Base-by-base conservation (phyloP, 352 stramenopile species). In the Pythium vanterpoolii region DNA sequence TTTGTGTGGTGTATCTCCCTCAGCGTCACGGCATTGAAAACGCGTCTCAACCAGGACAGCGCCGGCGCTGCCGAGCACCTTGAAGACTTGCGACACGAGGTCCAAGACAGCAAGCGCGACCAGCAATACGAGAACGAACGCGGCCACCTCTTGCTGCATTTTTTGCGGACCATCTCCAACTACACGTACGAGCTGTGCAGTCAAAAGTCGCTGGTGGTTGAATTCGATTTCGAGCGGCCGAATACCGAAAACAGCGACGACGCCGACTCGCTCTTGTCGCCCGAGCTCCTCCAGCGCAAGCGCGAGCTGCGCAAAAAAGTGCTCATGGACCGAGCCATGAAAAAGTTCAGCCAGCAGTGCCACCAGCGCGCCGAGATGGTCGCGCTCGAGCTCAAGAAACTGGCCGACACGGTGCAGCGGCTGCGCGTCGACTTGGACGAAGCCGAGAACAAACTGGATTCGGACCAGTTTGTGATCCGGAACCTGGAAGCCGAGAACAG, bases 11-110 rank as follows among this genome's bases (percentile, higher is more conserved):
- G 40, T 18, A 27, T 46, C 5, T 24, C 27, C n/a, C n/a, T 9
- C n/a, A 91, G 83, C 50, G 75, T 90, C 13, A 78, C 79, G n/a
- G 76, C 79, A 21, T 56, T 90, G 13, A 93, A 90, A 63, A 72
- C 82, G 43, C 67, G 77, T 0, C 57, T 90, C 26, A 87, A 89
- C 30, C 83, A 93, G 38, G 80, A 90, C 46, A 89, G 71, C 40
- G 80, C 76, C 28, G 77, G 79, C 8, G 76, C 78, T 1, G 77
- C 74, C 0, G 74, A 90, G 34, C 73, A 89, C 46, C 70, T 89
- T 21, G 77, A 92, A 42, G 64, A 70, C 9, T 86, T 90, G 76
- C 61, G 80, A 69, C 67, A 71, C 5, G 77, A 89, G 63, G 71
- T 90, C 26, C 79, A 89, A 40, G 79, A 93, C 18, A 68, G 65